phyloP scores from a whole-genome alignment of 768 basidiomycete species.

The Cyathus striatus region DNA sequence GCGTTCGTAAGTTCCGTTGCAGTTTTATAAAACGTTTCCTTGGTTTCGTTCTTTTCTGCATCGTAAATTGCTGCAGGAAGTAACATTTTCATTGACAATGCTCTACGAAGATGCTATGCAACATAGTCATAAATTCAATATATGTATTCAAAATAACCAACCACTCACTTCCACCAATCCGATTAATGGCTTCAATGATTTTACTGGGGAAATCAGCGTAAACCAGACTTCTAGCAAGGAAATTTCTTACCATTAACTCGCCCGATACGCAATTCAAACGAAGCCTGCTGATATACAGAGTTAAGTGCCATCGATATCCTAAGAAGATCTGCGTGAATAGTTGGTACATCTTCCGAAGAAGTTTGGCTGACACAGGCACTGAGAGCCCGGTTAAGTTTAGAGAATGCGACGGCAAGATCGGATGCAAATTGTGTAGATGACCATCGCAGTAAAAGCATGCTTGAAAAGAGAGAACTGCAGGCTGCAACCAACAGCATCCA shows the following conservation, averaged over 20 bases:
- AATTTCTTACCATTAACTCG: slow-evolving; percentile 29
- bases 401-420: slow-evolving; percentile 29
- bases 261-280: slow-evolving; percentile 40
- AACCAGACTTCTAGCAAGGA: too few species aligned
- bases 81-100: slow-evolving; percentile 36
- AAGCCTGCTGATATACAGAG: slow-evolving; percentile 35
- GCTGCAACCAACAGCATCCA: slow-evolving; percentile 37
- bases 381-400: too few species aligned
- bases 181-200: slow-evolving; percentile 36
- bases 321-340: slow-evolving; percentile 17
- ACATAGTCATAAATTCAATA: neutral
- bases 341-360: neutral
- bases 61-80: slow-evolving; percentile 9
- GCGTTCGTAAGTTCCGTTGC: slow-evolving; percentile 26
- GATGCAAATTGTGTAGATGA: slow-evolving; percentile 37
- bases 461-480: slow-evolving; percentile 25
- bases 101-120: slow-evolving; percentile 32
- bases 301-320: slow-evolving; percentile 31
- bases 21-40: slow-evolving; percentile 15
- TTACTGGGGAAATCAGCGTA: too few species aligned
- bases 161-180: slow-evolving; percentile 28
- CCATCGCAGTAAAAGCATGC: slow-evolving; percentile 34
- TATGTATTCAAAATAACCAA: neutral
- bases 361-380: too few species aligned
- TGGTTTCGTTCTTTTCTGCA: slow-evolving; percentile 5